Evolutionary conservation across 306 rosid species (phyloP).

Genomic region (Cicer cuneatum): DNA sequence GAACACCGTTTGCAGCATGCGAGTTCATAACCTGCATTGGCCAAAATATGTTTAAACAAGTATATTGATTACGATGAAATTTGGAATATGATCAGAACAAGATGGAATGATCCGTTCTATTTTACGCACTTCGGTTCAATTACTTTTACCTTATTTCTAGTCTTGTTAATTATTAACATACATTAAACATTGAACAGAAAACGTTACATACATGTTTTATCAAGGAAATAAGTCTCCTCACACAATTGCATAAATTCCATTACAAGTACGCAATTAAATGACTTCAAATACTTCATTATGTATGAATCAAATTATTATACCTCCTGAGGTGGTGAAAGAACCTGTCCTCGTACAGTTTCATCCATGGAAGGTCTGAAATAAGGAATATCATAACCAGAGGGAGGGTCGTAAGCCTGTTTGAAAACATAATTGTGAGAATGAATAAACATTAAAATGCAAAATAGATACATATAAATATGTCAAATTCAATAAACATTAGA

Average conservation of each 20-base stretch:
- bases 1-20: conserved; percentile 59
- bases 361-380: conserved; percentile 86
- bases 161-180: background rate
- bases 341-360: conserved; percentile 70
- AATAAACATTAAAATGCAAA: conserved; percentile 16
- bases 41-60: background rate
- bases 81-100: background rate
- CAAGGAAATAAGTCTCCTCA: background rate
- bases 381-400: conserved; percentile 77
- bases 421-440: conserved; percentile 47
- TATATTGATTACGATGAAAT: background rate
- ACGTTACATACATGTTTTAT: conserved; percentile 2
- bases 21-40: conserved; percentile 66
- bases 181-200: background rate
- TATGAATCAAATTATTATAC: conserved; percentile 47
- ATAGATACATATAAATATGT: background rate
- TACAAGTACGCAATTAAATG: conserved; percentile 34
- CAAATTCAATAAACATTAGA: too few relatives aligned
- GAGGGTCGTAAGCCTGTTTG: conserved; percentile 90
- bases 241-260: background rate
- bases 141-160: background rate
- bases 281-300: conserved; percentile 20
- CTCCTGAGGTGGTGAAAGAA: conserved; percentile 75
- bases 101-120: background rate
- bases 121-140: background rate